Conservation (phyloP, 2,329 filamentous ascomycete species). For the Aspergillus persii region DNA sequence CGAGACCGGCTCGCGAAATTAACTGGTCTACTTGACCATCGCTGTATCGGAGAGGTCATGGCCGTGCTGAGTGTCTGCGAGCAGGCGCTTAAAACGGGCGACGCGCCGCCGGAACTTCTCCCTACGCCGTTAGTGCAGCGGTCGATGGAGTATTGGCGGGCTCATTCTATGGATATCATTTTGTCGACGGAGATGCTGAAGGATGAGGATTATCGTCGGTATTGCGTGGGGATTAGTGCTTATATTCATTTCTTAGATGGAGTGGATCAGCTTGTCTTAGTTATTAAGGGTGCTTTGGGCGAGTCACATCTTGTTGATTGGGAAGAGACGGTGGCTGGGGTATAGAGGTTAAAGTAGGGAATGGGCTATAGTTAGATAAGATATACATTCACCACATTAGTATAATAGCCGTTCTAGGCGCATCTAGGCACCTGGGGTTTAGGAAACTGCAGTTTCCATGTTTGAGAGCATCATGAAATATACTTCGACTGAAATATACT, state of each 20-base stretch:
- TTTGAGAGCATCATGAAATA: no score
- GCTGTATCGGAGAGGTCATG: constrained; percentile 52
- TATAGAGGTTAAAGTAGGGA: not conserved
- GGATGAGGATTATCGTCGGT: constrained; percentile 46
- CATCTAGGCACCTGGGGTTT: no score
- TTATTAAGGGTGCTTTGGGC: constrained; percentile 46
- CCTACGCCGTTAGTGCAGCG: constrained; percentile 48
- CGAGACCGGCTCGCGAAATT: constrained; percentile 40
- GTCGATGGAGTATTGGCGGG: constrained; percentile 27
- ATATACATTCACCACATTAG: no score
- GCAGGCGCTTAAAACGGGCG: constrained; percentile 48
- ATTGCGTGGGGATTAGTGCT: constrained; percentile 47
- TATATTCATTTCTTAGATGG: constrained; percentile 46
- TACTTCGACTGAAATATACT: no score
- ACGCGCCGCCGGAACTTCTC: constrained; percentile 49
- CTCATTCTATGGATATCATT: constrained; percentile 20
- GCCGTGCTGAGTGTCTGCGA: constrained; percentile 49
- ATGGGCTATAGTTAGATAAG: no score
- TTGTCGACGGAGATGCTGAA: constrained; percentile 36
- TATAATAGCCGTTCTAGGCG: no score
- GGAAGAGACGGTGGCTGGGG: constrained; percentile 3
- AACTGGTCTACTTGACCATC: constrained; percentile 44
- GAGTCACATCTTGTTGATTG: constrained; percentile 37
- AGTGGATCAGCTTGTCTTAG: constrained; percentile 47
- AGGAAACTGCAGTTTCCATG: no score